phyloP scores from a whole-genome alignment of 2,329 filamentous ascomycete species.

The Raffaelea arxii region DNA sequence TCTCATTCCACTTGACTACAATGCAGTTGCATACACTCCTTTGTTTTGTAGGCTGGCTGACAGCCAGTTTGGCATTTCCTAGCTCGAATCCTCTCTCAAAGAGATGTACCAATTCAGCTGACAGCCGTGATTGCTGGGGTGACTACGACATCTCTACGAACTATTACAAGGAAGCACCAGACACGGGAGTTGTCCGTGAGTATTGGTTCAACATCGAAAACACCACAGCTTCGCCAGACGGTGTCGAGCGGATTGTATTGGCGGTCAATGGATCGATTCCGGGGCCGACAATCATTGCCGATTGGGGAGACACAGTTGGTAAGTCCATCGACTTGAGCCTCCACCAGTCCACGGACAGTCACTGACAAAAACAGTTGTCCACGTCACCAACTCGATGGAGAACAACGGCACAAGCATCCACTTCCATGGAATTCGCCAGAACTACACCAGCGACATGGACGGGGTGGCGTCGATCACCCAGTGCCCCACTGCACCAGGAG shows the following conservation, averaged over 20 bases:
- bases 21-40: no score
- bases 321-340: not conserved
- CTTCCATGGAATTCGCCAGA: slow-evolving; percentile 45
- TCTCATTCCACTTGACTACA: no score
- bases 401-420: slow-evolving; percentile 51
- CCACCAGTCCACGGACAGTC: slow-evolving; percentile 31
- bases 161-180: slow-evolving; percentile 26
- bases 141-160: slow-evolving; percentile 13
- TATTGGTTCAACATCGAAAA: slow-evolving; percentile 46
- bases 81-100: not conserved
- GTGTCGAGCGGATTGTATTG: slow-evolving; percentile 42
- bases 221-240: slow-evolving; percentile 43
- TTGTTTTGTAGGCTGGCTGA: no score
- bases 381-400: slow-evolving; percentile 39
- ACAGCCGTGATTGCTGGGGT: slow-evolving; percentile 10
- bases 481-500: slow-evolving; percentile 57
- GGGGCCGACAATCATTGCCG: slow-evolving; percentile 54
- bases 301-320: slow-evolving; percentile 49
- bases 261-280: slow-evolving; percentile 58
- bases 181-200: slow-evolving; percentile 44
- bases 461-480: slow-evolving; percentile 44
- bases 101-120: slow-evolving; percentile 1
- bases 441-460: slow-evolving; percentile 40
- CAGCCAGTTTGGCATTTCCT: no score
- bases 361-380: slow-evolving; percentile 12